Evolutionary conservation across 306 rosid species (phyloP), one percentile per base, ranked within the genome.

Genomic region (Prunus dulcis): DNA sequence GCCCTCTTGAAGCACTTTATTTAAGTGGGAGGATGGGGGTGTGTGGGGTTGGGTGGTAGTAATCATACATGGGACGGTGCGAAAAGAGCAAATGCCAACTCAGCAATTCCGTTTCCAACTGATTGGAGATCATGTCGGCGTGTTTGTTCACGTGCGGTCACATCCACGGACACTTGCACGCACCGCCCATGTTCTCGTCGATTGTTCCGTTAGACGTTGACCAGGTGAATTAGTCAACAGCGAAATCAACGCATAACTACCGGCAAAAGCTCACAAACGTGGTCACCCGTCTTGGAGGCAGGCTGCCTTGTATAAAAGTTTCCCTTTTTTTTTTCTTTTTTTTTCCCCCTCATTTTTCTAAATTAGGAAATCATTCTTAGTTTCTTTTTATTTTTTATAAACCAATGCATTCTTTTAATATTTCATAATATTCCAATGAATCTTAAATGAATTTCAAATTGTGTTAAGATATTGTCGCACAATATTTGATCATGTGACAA

Each of bases 51-150:
- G 47, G 53, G 88, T 83, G 91, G 78, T 69, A 6, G 85, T 81
- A 81, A 87, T 89, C 57, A 85, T 85, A 73, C 84, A 69, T 79
- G 78, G 82, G 89, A 82, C 72, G 84, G 81, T 76, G 86, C 83
- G 20, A 84, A 85, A 78, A 74, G 64, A 20, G 4, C 62, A 60
- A 28, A 51, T 12, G 78, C 85, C 89, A 85, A 82, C 90, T 76
- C 76, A 76, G 80, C 86, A 68, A 27, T 81, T 84, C 43, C 63
- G 82, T 81, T 85, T 58, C 78, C 81, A 85, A 84, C 76, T 64
- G 83, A 79, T 62, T 1, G 51, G 79, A 73, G 82, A 86, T 84
- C 81, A 83, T 71, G 89, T 76, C 67, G 79, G 85, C 69, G 74
- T 79, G 76, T 77, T 18, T 64, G 43, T 45, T 79, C 81, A 58